A percentile compares a stretch with the other conserved stretches of the same genome.
phyloP scores from a whole-genome alignment of 805 yeast genomes.

The Yueomyces sp. region DNA sequence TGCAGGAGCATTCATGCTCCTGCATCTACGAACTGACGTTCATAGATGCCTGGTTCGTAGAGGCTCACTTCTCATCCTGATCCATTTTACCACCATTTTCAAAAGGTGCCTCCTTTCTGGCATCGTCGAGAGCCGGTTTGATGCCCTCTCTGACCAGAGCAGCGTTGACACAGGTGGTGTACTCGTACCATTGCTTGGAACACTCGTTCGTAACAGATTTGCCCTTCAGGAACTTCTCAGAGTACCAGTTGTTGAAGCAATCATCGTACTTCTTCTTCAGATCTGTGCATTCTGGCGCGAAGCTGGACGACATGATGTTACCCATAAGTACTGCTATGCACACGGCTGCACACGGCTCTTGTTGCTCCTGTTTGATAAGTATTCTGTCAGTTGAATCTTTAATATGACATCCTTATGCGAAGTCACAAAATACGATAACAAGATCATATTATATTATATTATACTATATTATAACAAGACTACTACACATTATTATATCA shows the following conservation, averaged over 20 bases:
- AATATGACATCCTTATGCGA: background rate
- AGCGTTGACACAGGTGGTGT: constrained; percentile 75
- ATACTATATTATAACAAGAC: too few species aligned
- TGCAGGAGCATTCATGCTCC: too few species aligned
- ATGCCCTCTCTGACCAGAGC: constrained; percentile 62
- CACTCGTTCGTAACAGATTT: constrained; percentile 66
- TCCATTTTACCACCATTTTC: constrained; percentile 42
- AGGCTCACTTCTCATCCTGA: background rate
- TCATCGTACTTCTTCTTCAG: constrained; percentile 77
- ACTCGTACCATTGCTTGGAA: constrained; percentile 75
- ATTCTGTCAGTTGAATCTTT: background rate
- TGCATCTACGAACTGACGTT: too few species aligned
- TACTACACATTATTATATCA: too few species aligned
- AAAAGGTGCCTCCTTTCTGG: constrained; percentile 82
- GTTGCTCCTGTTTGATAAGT: background rate
- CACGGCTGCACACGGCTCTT: background rate
- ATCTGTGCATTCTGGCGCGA: constrained; percentile 94
- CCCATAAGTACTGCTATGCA: constrained; percentile 34
- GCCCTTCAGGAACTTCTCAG: constrained; percentile 60
- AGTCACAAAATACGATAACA: background rate
- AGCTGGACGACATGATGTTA: constrained; percentile 66
- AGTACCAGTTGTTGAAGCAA: constrained; percentile 92
- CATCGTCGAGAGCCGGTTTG: constrained; percentile 74
- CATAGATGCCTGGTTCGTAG: too few species aligned
- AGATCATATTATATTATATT: too few species aligned